These are phyloP conservation scores for Phaseolus coccineus DNA, from an alignment of 331 rosid genomes.

Conservation along the genomic window DNA sequence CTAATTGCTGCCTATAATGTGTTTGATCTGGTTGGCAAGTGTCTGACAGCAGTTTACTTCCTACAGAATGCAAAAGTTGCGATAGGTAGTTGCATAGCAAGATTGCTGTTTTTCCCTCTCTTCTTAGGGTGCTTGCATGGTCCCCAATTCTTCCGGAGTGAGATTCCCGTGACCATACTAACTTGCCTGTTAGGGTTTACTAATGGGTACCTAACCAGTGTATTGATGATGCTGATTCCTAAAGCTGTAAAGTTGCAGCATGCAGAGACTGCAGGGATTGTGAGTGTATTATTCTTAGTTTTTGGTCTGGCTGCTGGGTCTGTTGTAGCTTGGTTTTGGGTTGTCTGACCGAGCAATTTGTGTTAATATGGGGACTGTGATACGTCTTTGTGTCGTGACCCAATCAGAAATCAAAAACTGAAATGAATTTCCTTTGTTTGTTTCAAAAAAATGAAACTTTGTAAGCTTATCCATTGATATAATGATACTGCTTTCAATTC, in stretches of 20 bases:
- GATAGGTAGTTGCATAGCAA: constrained; percentile 62
- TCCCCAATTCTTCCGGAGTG: constrained; percentile 79
- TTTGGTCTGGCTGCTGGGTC: constrained; percentile 84
- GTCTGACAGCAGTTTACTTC: constrained; percentile 70
- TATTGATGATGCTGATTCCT: constrained; percentile 87
- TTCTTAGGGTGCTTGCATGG: constrained; percentile 85
- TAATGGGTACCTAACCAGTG: constrained; percentile 89
- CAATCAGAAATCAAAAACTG: constrained; percentile 22
- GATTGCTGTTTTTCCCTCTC: constrained; percentile 89
- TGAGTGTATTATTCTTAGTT: constrained; percentile 73
- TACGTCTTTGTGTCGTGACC: constrained; percentile 1
- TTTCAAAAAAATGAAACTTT: constrained; percentile 26
- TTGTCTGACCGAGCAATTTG: constrained; percentile 58
- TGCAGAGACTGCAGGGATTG: constrained; percentile 86
- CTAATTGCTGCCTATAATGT: constrained; percentile 78
- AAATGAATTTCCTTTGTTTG: constrained; percentile 23
- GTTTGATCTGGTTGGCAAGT: constrained; percentile 88
- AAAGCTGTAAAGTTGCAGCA: constrained; percentile 75
- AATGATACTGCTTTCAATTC: constrained; percentile 3
- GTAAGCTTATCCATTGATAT: constrained; percentile 23
- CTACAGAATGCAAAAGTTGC: constrained; percentile 67
- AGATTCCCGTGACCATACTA: constrained; percentile 75
- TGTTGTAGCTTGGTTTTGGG: constrained; percentile 89
- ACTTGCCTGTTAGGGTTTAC: constrained; percentile 89
- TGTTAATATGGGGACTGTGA: constrained; percentile 3